Percentiles rank a stretch among this genome's conserved stretches.
Evolutionary conservation across 108 stramenopile genomes (phyloP).

Genomic region (Cyclotella atomus): DNA sequence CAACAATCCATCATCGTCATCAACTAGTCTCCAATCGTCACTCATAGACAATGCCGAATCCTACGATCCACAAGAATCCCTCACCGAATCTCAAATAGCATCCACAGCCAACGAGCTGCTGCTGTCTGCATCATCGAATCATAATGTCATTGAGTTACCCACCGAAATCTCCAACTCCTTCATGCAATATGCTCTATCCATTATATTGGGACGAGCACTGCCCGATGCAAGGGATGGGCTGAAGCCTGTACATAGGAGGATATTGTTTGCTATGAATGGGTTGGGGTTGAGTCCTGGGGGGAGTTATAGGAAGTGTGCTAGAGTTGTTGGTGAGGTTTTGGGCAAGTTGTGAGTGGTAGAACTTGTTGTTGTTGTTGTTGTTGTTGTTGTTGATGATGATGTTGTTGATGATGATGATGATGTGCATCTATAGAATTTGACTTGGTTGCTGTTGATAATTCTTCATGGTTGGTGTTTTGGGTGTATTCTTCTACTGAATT

Average conservation of each 20-base stretch:
- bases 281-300: conserved; percentile 71
- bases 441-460: too few relatives aligned
- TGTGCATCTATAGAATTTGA: too few relatives aligned
- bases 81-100: conserved; percentile 45
- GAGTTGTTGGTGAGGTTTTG: conserved; percentile 96
- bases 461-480: too few relatives aligned
- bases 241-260: conserved; percentile 97
- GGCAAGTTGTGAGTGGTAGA: conserved; percentile 70
- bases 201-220: conserved; percentile 94
- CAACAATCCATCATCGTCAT: neutral
- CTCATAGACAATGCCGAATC: neutral
- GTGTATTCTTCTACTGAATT: too few relatives aligned
- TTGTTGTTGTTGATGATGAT: neutral
- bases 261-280: conserved; percentile 94
- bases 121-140: neutral
- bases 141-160: conserved; percentile 63
- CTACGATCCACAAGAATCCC: too few relatives aligned
- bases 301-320: conserved; percentile 95
- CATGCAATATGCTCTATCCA: conserved; percentile 94
- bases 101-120: conserved; percentile 40
- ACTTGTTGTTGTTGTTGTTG: neutral
- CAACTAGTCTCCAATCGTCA: conserved; percentile 30
- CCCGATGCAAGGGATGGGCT: conserved; percentile 97
- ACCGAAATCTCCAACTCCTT: conserved; percentile 78
- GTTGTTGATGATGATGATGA: neutral